These are phyloP conservation scores for Ceraceosorus guamensis DNA, from an alignment of 1,284 basidiomycete species.

Conservation along the genomic window DNA sequence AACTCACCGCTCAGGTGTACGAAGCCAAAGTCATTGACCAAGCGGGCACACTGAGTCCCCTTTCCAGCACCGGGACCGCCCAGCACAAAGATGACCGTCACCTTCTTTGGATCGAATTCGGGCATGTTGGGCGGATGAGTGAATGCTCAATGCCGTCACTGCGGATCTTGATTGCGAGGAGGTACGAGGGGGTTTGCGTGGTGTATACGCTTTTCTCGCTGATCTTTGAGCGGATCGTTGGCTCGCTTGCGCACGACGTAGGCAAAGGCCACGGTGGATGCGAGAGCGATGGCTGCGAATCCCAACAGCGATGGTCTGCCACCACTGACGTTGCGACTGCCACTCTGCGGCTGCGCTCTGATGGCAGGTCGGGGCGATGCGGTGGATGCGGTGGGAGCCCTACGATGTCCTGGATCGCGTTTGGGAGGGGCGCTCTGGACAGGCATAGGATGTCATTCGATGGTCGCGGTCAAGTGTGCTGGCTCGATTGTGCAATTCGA, in stretches of 20 bases:
- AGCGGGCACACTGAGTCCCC: slow-evolving; percentile 83
- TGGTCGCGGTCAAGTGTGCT: too few relatives aligned
- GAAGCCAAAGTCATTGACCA: slow-evolving; percentile 84
- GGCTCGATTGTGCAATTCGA: too few relatives aligned
- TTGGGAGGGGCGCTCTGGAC: too few relatives aligned
- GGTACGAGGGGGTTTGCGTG: slow-evolving; percentile 43
- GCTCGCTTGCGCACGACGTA: slow-evolving; percentile 32
- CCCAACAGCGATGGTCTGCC: slow-evolving; percentile 23
- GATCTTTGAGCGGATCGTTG: slow-evolving; percentile 28
- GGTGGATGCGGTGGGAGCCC: too few relatives aligned
- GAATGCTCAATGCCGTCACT: background rate
- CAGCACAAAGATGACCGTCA: slow-evolving; percentile 88
- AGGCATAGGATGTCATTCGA: too few relatives aligned
- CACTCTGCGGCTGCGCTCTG: too few relatives aligned
- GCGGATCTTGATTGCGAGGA: background rate
- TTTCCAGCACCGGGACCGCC: slow-evolving; percentile 97
- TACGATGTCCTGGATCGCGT: too few relatives aligned
- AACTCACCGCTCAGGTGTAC: slow-evolving; percentile 80
- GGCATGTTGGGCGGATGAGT: slow-evolving; percentile 9
- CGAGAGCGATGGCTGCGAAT: slow-evolving; percentile 15
- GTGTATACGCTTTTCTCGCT: slow-evolving; percentile 34
- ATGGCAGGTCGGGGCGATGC: too few relatives aligned
- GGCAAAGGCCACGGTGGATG: slow-evolving; percentile 19
- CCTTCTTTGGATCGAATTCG: slow-evolving; percentile 66
- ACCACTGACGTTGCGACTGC: too few relatives aligned